Conservation (phyloP, 306 rosid species). For the Castanospermum australe region DNA sequence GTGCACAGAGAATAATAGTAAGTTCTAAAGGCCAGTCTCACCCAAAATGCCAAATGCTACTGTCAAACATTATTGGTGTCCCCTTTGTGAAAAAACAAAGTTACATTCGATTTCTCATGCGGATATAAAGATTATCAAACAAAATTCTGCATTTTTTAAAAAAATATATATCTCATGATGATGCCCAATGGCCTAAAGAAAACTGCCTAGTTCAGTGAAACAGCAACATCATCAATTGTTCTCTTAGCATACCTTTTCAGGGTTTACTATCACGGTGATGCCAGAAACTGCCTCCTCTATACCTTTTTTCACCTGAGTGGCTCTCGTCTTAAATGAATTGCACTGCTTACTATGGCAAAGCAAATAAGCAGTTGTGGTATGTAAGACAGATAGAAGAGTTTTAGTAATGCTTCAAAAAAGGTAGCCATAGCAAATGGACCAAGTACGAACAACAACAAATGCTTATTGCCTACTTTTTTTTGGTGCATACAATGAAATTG, state of each 20-base stretch:
- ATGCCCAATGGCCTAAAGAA: neutral
- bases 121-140: neutral
- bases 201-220: neutral
- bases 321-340: conserved; percentile 52
- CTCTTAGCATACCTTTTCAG: conserved; percentile 48
- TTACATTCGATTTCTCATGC: neutral
- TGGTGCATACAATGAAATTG: neutral
- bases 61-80: neutral
- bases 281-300: conserved; percentile 47
- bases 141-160: neutral
- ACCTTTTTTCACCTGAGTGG: conserved; percentile 45
- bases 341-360: conserved; percentile 50
- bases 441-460: neutral
- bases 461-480: neutral
- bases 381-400: neutral
- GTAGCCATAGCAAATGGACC: neutral
- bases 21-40: neutral
- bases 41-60: neutral
- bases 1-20: neutral
- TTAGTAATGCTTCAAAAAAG: neutral
- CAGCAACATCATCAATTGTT: neutral
- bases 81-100: neutral
- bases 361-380: neutral
- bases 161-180: neutral
- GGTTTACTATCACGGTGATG: conserved; percentile 49